Conservation (phyloP, 805 yeast genomes). For the Naumovozyma baii region DNA sequence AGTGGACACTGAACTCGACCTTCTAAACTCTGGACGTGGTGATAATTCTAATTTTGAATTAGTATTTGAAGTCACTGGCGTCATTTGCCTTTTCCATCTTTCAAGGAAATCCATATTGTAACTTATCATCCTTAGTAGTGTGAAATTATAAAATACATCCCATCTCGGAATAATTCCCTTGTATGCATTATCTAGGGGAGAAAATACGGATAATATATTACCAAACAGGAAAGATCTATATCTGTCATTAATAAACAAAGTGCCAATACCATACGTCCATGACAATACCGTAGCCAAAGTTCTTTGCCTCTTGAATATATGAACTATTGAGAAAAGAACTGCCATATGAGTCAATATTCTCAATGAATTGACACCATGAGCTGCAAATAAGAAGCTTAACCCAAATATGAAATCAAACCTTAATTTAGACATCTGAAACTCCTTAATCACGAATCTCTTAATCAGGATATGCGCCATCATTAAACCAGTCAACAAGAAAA, state of each 20-base stretch:
- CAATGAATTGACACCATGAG: constrained; percentile 71
- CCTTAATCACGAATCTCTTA: constrained; percentile 31
- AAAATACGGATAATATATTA: constrained; percentile 32
- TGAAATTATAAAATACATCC: constrained; percentile 94
- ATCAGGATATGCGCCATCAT: constrained; percentile 44
- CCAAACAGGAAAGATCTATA: constrained; percentile 48
- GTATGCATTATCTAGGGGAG: constrained; percentile 48
- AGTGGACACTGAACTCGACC: constrained; percentile 5
- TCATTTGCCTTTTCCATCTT: constrained; percentile 37
- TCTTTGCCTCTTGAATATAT: constrained; percentile 22
- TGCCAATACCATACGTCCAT: constrained; percentile 75
- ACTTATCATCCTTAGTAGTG: constrained; percentile 73
- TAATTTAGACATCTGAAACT: constrained; percentile 34
- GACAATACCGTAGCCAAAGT: constrained; percentile 36
- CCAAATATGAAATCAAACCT: constrained; percentile 72
- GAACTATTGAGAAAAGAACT: constrained; percentile 36
- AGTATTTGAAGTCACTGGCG: constrained; percentile 17
- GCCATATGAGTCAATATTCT: constrained; percentile 51
- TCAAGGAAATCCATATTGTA: constrained; percentile 68
- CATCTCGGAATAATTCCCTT: constrained; percentile 79
- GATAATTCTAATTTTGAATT: background rate
- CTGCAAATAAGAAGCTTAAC: constrained; percentile 50
- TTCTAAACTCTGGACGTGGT: constrained; percentile 1
- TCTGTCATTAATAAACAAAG: constrained; percentile 69
- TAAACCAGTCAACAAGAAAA: constrained; percentile 50